phyloP scores from a whole-genome alignment of 805 yeast species.

The Wickerhamomyces queroliae region DNA sequence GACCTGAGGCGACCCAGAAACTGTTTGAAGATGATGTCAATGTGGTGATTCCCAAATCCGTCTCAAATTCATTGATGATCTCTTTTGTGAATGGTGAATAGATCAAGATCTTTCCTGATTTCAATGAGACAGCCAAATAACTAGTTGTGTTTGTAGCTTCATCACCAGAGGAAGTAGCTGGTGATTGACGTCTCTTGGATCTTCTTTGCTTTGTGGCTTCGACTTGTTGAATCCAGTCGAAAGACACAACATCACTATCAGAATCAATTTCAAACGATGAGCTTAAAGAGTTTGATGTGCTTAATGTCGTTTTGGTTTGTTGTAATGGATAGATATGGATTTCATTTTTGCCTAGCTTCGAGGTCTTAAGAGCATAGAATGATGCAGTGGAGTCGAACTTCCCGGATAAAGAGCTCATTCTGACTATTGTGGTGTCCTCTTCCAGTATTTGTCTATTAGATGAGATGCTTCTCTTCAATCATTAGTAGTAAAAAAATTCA shows the following conservation, averaged over 20 bases:
- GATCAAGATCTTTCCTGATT: conserved; percentile 33
- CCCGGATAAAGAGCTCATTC: conserved; percentile 5
- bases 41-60: conserved; percentile 21
- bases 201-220: conserved; percentile 10
- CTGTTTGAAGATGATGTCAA: conserved; percentile 19
- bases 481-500: neutral
- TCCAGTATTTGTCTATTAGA: neutral
- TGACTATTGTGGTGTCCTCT: neutral
- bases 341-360: conserved; percentile 41
- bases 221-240: conserved; percentile 29
- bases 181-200: conserved; percentile 24
- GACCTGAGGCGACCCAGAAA: conserved; percentile 24
- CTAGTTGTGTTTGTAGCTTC: conserved; percentile 14
- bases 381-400: conserved; percentile 25
- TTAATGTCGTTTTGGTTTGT: conserved; percentile 11
- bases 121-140: conserved; percentile 28
- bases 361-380: conserved; percentile 32
- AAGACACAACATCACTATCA: conserved; percentile 29
- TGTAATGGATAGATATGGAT: conserved; percentile 33
- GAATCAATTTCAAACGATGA: conserved; percentile 35
- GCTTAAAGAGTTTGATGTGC: conserved; percentile 17
- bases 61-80: conserved; percentile 30
- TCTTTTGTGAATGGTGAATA: conserved; percentile 39
- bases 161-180: conserved; percentile 6
- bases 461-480: neutral